Evolutionary conservation across 2,329 filamentous ascomycete species (phyloP).

Genomic region (Hirsutella rhossiliensis): DNA sequence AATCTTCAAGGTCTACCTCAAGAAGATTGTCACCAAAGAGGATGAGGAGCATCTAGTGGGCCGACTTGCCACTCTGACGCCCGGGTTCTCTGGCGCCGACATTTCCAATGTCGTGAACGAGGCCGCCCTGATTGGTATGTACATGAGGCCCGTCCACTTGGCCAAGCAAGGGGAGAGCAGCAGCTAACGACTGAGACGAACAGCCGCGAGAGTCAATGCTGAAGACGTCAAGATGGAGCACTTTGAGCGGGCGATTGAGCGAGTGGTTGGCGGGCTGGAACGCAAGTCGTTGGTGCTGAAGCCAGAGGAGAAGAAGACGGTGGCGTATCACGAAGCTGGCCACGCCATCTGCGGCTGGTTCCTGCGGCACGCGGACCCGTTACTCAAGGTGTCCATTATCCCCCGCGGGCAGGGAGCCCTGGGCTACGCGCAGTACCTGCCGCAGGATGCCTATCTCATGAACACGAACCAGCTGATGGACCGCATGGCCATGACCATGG

Average conservation of each 20-base stretch:
- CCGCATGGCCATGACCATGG: slow-evolving; percentile 98
- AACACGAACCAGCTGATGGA: slow-evolving; percentile 94
- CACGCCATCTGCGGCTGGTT: slow-evolving; percentile 99
- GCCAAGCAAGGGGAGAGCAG: neutral
- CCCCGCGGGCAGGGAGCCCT: slow-evolving; percentile 87
- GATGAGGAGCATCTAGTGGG: slow-evolving; percentile 81
- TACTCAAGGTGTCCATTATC: slow-evolving; percentile 97
- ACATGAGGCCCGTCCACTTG: slow-evolving; percentile 5
- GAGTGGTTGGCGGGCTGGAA: slow-evolving; percentile 90
- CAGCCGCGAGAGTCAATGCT: slow-evolving; percentile 75
- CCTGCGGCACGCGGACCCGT: slow-evolving; percentile 88
- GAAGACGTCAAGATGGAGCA: slow-evolving; percentile 75
- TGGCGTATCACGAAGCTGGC: slow-evolving; percentile 96
- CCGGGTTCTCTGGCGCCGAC: slow-evolving; percentile 93
- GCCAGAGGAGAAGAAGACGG: slow-evolving; percentile 87
- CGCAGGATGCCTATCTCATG: slow-evolving; percentile 90
- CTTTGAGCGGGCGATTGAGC: slow-evolving; percentile 96
- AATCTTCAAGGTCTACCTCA: slow-evolving; percentile 89
- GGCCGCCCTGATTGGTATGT: slow-evolving; percentile 84
- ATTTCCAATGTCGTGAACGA: slow-evolving; percentile 99
- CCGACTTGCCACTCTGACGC: slow-evolving; percentile 81
- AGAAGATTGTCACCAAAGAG: slow-evolving; percentile 88
- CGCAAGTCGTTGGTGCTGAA: slow-evolving; percentile 93
- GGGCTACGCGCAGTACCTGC: slow-evolving; percentile 96
- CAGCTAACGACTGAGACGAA: neutral